Percentiles rank a stretch among this genome's conserved stretches.
phyloP scores from a whole-genome alignment of 2,329 filamentous ascomycete genomes.

The Epichloe sp. region DNA sequence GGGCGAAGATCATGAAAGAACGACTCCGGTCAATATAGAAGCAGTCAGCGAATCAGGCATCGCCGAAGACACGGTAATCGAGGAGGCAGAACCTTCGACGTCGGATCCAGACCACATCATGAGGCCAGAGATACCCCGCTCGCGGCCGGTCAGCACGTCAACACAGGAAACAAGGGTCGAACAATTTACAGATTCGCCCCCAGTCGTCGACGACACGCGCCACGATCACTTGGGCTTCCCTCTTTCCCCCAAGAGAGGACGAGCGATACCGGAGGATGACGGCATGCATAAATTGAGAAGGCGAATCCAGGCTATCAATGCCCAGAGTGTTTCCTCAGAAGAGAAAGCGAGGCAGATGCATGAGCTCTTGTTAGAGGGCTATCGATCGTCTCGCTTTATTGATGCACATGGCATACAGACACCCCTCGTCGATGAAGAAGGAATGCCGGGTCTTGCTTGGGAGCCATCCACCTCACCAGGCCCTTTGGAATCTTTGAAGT shows the following conservation, averaged over 20 bases:
- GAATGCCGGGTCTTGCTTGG: constrained; percentile 14
- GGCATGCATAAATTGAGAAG: constrained; percentile 57
- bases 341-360: constrained; percentile 66
- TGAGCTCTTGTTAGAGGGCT: constrained; percentile 54
- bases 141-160: constrained; percentile 20
- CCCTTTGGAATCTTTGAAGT: constrained; percentile 41
- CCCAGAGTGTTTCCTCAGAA: constrained; percentile 38
- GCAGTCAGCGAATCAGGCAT: constrained; percentile 16
- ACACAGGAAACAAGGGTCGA: constrained; percentile 22
- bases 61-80: constrained; percentile 8
- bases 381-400: constrained; percentile 27
- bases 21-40: constrained; percentile 8
- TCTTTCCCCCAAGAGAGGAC: constrained; percentile 16
- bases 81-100: not conserved
- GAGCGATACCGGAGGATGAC: constrained; percentile 58
- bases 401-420: constrained; percentile 4
- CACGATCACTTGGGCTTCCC: constrained; percentile 22
- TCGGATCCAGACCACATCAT: constrained; percentile 4
- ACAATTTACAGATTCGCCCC: constrained; percentile 11
- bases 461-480: constrained; percentile 30
- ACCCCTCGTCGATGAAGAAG: constrained; percentile 8
- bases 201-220: constrained; percentile 11
- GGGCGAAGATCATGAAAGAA: constrained; percentile 20
- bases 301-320: constrained; percentile 57
- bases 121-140: constrained; percentile 13